These are phyloP conservation scores for Corniculantispora saksenae DNA, from an alignment of 2,329 filamentous ascomycete genomes.

Conservation along the genomic window DNA sequence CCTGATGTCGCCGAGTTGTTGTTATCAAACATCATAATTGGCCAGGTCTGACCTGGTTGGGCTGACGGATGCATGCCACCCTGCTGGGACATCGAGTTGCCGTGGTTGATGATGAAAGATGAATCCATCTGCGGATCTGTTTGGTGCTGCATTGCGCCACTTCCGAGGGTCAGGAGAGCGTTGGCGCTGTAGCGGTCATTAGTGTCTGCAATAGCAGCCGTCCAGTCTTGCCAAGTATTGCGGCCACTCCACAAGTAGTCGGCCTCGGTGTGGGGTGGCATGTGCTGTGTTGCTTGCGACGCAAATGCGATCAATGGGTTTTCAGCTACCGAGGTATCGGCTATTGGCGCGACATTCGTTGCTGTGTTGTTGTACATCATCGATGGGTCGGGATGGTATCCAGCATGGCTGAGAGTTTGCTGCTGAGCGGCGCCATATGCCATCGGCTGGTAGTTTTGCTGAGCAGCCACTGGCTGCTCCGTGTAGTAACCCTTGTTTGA, in stretches of 20 bases:
- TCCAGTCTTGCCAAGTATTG: slow-evolving; percentile 58
- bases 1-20: slow-evolving; percentile 10
- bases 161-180: slow-evolving; percentile 49
- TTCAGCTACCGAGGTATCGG: slow-evolving; percentile 28
- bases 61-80: background rate
- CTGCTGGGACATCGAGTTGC: slow-evolving; percentile 12
- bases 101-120: background rate
- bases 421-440: slow-evolving; percentile 32
- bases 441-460: slow-evolving; percentile 33
- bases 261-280: slow-evolving; percentile 27
- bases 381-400: slow-evolving; percentile 30
- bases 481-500: slow-evolving; percentile 34
- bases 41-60: slow-evolving; percentile 13
- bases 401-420: slow-evolving; percentile 22
- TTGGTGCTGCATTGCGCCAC: slow-evolving; percentile 25
- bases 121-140: slow-evolving; percentile 7
- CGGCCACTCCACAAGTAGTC: slow-evolving; percentile 37
- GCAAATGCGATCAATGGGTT: slow-evolving; percentile 44
- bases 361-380: slow-evolving; percentile 32
- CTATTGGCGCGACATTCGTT: slow-evolving; percentile 26
- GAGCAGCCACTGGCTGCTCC: slow-evolving; percentile 28
- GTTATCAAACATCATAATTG: slow-evolving; percentile 17
- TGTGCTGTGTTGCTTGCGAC: slow-evolving; percentile 40
- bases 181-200: slow-evolving; percentile 53
- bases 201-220: slow-evolving; percentile 50